These are phyloP conservation scores for Steccherinum ochraceum DNA, from an alignment of 768 basidiomycete genomes.

Conservation along the genomic window DNA sequence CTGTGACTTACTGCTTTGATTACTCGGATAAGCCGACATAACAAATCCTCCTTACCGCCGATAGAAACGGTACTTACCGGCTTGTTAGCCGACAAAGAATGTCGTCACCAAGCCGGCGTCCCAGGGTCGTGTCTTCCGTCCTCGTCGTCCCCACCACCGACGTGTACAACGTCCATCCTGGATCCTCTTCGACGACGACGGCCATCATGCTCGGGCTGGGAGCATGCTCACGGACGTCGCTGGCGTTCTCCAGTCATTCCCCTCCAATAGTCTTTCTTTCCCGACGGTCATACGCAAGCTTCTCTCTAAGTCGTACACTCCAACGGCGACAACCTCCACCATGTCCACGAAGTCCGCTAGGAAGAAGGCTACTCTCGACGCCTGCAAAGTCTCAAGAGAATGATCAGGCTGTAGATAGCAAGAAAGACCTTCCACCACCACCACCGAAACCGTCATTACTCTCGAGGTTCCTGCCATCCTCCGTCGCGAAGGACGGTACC, in stretches of 20 bases:
- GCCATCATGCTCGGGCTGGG: slow-evolving; percentile 1
- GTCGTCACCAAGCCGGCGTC: not conserved
- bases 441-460: slow-evolving; percentile 12
- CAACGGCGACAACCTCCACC: not conserved
- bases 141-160: not conserved
- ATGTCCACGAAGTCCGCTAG: not conserved
- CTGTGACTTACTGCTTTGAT: not conserved
- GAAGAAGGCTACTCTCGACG: not conserved
- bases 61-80: not conserved
- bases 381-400: not conserved
- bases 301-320: not conserved
- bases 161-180: not conserved
- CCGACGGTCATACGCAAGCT: not conserved
- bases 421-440: not conserved
- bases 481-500: slow-evolving; percentile 8
- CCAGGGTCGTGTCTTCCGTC: not conserved
- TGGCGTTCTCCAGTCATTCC: not conserved
- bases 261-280: not conserved
- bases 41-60: too few species aligned
- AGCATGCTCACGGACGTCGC: not conserved
- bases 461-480: slow-evolving; percentile 10
- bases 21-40: too few species aligned
- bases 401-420: too few species aligned
- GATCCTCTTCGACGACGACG: not conserved
- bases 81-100: not conserved